These are phyloP conservation scores for Rhizoclosmatium sp. DNA, from an alignment of 192 early-diverging fungal species.

Conservation along the genomic window DNA sequence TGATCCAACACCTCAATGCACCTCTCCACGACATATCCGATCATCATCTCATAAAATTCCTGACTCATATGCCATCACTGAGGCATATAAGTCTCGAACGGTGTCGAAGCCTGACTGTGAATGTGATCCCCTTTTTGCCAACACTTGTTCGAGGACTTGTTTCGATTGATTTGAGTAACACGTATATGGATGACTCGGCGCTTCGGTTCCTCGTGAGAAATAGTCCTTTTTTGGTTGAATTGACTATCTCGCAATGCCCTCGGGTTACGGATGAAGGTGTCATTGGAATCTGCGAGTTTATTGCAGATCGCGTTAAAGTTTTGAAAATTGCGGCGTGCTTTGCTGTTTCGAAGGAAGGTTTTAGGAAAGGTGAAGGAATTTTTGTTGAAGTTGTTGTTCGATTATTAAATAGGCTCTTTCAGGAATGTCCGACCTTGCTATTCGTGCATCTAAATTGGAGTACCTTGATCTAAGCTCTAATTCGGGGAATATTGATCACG, in stretches of 20 bases:
- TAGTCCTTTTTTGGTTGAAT: neutral
- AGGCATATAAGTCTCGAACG: neutral
- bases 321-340: slow-evolving; percentile 24
- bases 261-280: slow-evolving; percentile 20
- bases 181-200: slow-evolving; percentile 26
- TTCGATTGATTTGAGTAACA: neutral
- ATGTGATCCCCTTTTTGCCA: slow-evolving; percentile 24
- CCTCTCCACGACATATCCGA: slow-evolving; percentile 15
- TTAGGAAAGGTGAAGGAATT: slow-evolving; percentile 17
- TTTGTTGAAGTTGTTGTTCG: neutral
- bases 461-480: slow-evolving; percentile 12
- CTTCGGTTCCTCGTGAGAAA: slow-evolving; percentile 11
- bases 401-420: slow-evolving; percentile 7
- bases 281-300: slow-evolving; percentile 5
- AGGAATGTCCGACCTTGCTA: neutral
- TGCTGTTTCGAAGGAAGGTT: slow-evolving; percentile 13
- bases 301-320: neutral
- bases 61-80: neutral
- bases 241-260: slow-evolving; percentile 8
- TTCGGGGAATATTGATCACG: slow-evolving; percentile 4
- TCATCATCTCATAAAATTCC: neutral
- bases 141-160: neutral
- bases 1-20: slow-evolving; percentile 5
- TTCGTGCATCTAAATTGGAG: neutral
- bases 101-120: slow-evolving; percentile 8